phyloP scores from a whole-genome alignment of 2,329 filamentous ascomycete species.

The Hymenotorrendiella dingleyae region DNA sequence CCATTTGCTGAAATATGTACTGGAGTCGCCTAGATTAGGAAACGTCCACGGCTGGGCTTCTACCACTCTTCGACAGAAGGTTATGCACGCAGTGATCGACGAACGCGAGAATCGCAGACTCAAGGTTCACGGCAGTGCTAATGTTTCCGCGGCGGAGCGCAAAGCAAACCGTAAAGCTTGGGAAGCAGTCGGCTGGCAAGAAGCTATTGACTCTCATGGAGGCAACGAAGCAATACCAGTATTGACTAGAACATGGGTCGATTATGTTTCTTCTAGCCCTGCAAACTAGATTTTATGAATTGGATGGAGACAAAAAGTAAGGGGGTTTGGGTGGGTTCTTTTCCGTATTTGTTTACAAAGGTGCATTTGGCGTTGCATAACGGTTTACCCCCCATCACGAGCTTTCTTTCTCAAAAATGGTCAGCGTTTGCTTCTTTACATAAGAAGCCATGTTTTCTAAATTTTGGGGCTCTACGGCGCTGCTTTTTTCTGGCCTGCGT shows the following conservation, averaged over 20 bases:
- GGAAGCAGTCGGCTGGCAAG: conserved; percentile 31
- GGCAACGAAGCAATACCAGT: conserved; percentile 20
- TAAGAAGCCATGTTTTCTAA: neutral
- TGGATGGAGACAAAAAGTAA: conserved; percentile 9
- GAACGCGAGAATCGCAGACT: conserved; percentile 53
- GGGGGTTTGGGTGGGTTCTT: conserved; percentile 6
- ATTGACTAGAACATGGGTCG: conserved; percentile 24
- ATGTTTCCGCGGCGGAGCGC: conserved; percentile 25
- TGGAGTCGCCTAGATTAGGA: conserved; percentile 55
- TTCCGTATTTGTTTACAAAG: conserved; percentile 15
- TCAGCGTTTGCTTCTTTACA: conserved; percentile 4
- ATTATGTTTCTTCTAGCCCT: conserved; percentile 16
- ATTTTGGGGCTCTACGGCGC: neutral
- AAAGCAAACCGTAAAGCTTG: conserved; percentile 23
- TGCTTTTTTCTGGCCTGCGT: conserved; percentile 8
- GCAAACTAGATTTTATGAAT: conserved; percentile 6
- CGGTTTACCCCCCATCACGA: conserved; percentile 7
- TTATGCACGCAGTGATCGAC: conserved; percentile 44
- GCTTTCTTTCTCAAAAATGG: conserved; percentile 1
- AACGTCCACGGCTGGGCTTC: conserved; percentile 45
- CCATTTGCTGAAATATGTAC: conserved; percentile 55
- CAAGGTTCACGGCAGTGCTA: conserved; percentile 17
- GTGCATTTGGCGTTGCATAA: conserved; percentile 21
- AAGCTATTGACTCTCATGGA: conserved; percentile 23
- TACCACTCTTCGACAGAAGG: conserved; percentile 39